Conservation (phyloP, 176 grass and related monocot species). For the Olyra latifolia region DNA sequence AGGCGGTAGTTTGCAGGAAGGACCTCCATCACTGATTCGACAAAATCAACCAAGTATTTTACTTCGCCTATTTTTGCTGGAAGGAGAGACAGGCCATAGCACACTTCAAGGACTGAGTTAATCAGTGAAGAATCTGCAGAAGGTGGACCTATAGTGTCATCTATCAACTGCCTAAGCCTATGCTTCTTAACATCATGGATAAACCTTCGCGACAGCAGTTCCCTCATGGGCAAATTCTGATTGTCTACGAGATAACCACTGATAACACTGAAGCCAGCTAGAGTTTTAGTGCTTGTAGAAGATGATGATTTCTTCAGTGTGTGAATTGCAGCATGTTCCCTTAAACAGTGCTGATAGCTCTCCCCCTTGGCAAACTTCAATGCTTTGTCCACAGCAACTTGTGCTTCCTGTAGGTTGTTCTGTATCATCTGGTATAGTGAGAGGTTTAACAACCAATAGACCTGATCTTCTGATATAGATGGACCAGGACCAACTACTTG, state of each 20-base stretch:
- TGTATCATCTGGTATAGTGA: constrained; percentile 62
- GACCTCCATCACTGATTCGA: constrained; percentile 73
- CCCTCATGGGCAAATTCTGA: constrained; percentile 31
- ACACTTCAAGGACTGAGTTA: constrained; percentile 79
- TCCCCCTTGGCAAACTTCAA: constrained; percentile 49
- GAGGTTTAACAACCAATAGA: constrained; percentile 74
- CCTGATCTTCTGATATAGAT: constrained; percentile 52
- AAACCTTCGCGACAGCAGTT: constrained; percentile 74
- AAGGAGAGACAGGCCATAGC: constrained; percentile 66
- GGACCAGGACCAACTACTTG: constrained; percentile 35
- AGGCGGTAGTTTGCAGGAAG: constrained; percentile 83
- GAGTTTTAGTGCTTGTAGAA: constrained; percentile 33
- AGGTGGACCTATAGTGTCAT: constrained; percentile 74
- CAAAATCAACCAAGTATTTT: constrained; percentile 75
- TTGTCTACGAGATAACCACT: constrained; percentile 59
- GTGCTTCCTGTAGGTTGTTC: constrained; percentile 65
- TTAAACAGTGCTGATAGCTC: constrained; percentile 68
- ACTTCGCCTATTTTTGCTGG: constrained; percentile 45
- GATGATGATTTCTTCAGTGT: constrained; percentile 46
- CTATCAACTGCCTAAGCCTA: constrained; percentile 68
- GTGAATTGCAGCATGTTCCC: constrained; percentile 68
- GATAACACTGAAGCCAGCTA: constrained; percentile 52
- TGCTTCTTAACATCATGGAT: constrained; percentile 73
- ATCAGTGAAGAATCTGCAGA: constrained; percentile 56
- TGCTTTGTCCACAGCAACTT: constrained; percentile 68